phyloP scores from a whole-genome alignment of 176 grass and related monocot genomes.

The Aegilops umbellulata region DNA sequence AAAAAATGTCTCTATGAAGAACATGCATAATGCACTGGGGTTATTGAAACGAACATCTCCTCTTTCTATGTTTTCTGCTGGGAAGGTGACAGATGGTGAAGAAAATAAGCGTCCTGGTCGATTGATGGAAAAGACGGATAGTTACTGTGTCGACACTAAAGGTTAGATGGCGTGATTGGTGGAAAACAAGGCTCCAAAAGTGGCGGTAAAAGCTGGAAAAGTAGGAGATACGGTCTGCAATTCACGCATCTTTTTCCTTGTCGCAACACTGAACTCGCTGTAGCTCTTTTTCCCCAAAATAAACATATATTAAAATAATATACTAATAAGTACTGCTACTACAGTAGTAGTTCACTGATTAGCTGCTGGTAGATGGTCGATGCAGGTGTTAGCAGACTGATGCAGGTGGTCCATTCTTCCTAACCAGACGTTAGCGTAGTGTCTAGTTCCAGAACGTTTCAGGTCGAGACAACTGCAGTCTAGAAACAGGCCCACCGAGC shows the following conservation, averaged over 20 bases:
- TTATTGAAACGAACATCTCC: not conserved
- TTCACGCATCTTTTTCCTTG: constrained; percentile 28
- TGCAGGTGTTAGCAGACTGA: not conserved
- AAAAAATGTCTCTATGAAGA: no score
- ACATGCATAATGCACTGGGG: not conserved
- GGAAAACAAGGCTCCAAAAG: constrained; percentile 53
- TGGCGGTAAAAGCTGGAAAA: constrained; percentile 46
- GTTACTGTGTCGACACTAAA: constrained; percentile 7
- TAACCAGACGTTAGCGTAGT: not conserved
- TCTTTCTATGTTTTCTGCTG: no score
- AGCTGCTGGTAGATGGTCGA: constrained; percentile 26
- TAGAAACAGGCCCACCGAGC: not conserved
- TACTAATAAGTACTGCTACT: not conserved
- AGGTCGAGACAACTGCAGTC: not conserved
- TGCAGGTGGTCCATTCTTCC: constrained; percentile 9
- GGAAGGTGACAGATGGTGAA: not conserved
- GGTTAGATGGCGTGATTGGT: constrained; percentile 36
- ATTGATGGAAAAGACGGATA: constrained; percentile 7
- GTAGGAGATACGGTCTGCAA: constrained; percentile 32
- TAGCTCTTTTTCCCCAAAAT: not conserved
- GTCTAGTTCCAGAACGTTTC: constrained; percentile 25
- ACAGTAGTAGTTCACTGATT: not conserved
- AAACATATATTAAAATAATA: no score
- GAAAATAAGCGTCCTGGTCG: not conserved
- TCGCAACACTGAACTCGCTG: constrained; percentile 3